Base-by-base conservation (phyloP, 176 grass and related monocot species). In the Metroxylon sagu region DNA sequence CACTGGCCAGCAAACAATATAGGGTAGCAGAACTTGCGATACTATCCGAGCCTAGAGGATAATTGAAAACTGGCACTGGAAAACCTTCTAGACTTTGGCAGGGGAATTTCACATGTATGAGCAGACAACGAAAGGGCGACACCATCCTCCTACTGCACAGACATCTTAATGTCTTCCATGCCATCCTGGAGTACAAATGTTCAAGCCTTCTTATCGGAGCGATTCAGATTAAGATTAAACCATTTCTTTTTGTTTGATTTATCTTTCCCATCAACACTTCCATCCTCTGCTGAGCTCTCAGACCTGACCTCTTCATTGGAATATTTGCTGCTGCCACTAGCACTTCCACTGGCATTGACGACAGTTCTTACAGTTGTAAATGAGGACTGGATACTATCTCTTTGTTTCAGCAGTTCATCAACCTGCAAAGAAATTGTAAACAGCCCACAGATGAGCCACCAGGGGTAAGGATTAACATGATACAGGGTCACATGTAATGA, bases 201-300 rank as follows among this genome's bases (percentile, higher is more conserved):
- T 90, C 75, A 89, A 19, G 50, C 59, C 69, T 72, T 82, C 72
- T 76, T 89, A 54, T 89, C 86, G 12, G 85, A 83, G 54, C 84
- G 80, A 70, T 85, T 91, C 50, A 91, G 83, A 54, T 88, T 97
- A 52, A 97, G 75, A 76, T 79, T 84, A 72, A 97, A 97, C 93
- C 93, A 97, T 66, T 84, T 97, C 76, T 91, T 97, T 78, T 88
- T 97, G 57, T 59, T 57, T 62, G 87, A 88, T 83, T 79, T 83
- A 61, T 96, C 91, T 86, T 54, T 87, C 58, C 83, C 80, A 52
- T 96, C 92, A 31, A 79, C 15, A 15, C 59, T 85, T 71, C 68
- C 80, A 50, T 89, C 84, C 74, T 89, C 83, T 1, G 55, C 25
- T 7, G 55, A 75, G 35, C 72, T 76, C 57, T 77, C 78, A 54